These are phyloP conservation scores for Mycothermus thermophilus DNA, from an alignment of 495 filamentous ascomycete genomes.

Conservation along the genomic window DNA sequence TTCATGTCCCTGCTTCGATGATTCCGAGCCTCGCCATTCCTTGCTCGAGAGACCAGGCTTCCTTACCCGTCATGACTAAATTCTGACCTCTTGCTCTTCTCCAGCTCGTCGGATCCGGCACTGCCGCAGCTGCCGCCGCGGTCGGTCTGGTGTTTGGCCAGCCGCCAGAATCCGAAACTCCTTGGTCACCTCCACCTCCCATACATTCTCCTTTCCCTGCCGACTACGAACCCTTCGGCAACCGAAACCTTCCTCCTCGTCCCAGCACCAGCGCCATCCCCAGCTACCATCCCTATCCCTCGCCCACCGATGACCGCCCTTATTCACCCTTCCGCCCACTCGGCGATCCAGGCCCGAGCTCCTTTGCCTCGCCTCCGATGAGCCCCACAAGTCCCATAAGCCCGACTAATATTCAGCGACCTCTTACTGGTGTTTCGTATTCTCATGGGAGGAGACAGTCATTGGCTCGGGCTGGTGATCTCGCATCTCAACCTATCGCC, in stretches of 20 bases:
- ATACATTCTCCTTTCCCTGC: slow-evolving; percentile 32
- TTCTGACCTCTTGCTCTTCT: too few relatives aligned
- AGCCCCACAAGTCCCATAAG: too few relatives aligned
- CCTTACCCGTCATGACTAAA: too few relatives aligned
- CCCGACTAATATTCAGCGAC: slow-evolving; percentile 15
- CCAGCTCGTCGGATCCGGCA: slow-evolving; percentile 45
- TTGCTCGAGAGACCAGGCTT: too few relatives aligned
- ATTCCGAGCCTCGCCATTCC: too few relatives aligned
- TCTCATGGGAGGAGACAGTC: slow-evolving; percentile 27
- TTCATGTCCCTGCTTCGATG: too few relatives aligned
- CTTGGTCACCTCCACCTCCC: slow-evolving; percentile 14
- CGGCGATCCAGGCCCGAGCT: slow-evolving; percentile 11
- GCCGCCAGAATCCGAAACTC: slow-evolving; percentile 23
- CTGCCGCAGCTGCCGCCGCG: slow-evolving; percentile 45
- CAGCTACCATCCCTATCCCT: slow-evolving; percentile 12
- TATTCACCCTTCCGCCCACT: slow-evolving; percentile 19
- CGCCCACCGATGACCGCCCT: slow-evolving; percentile 23
- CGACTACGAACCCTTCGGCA: slow-evolving; percentile 25
- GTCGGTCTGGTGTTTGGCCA: slow-evolving; percentile 41
- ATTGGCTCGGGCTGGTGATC: slow-evolving; percentile 29
- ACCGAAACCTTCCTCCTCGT: slow-evolving; percentile 24
- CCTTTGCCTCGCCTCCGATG: slow-evolving; percentile 20
- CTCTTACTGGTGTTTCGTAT: slow-evolving; percentile 18
- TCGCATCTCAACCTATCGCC: slow-evolving; percentile 17
- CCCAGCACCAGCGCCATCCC: slow-evolving; percentile 27